Evolutionary conservation across 108 stramenopile species (phyloP).

Genomic region (Cylindrotheca fusiformis): DNA sequence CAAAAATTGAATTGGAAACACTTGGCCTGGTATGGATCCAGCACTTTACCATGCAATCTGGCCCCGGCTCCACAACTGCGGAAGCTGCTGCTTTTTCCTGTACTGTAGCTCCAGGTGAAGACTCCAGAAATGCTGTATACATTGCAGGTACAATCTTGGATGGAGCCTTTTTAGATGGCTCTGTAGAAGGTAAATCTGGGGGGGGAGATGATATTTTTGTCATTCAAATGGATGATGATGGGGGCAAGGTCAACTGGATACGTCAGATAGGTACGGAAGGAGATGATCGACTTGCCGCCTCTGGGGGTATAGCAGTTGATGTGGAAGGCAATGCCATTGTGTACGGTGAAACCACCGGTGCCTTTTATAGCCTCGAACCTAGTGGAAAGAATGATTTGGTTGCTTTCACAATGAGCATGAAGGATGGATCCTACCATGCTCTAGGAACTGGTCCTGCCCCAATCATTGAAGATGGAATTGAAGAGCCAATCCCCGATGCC

Average conservation of each 20-base stretch:
- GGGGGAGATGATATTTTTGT: slow-evolving; percentile 48
- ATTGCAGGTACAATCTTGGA: slow-evolving; percentile 22
- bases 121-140: slow-evolving; percentile 20
- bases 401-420: slow-evolving; percentile 28
- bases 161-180: slow-evolving; percentile 19
- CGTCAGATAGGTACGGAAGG: slow-evolving; percentile 39
- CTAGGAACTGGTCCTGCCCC: background rate
- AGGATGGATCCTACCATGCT: slow-evolving; percentile 13
- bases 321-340: slow-evolving; percentile 42
- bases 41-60: slow-evolving; percentile 18
- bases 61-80: slow-evolving; percentile 1
- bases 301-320: slow-evolving; percentile 35
- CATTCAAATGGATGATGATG: slow-evolving; percentile 21
- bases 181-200: background rate
- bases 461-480: slow-evolving; percentile 2
- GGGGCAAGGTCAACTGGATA: slow-evolving; percentile 34
- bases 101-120: slow-evolving; percentile 10
- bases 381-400: slow-evolving; percentile 13
- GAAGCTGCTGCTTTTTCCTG: slow-evolving; percentile 20
- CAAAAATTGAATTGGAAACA: slow-evolving; percentile 21
- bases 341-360: slow-evolving; percentile 40
- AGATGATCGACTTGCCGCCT: slow-evolving; percentile 39
- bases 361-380: slow-evolving; percentile 10
- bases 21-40: slow-evolving; percentile 18
- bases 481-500: background rate